Conservation (phyloP, 1,139 yeast species). For the Saccharomyces hybrid region DNA sequence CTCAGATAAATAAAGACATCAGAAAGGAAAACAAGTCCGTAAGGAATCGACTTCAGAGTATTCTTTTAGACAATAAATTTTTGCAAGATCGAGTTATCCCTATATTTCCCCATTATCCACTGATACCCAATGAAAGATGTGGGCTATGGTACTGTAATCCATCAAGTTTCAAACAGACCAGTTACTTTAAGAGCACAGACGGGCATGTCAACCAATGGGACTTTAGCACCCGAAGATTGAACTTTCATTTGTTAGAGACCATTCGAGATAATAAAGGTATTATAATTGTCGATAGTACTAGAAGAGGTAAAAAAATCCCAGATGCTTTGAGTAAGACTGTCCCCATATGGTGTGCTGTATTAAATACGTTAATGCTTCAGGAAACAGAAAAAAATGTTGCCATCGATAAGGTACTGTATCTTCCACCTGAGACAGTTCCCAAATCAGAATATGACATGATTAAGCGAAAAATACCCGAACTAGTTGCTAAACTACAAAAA, state of each 20-base stretch:
- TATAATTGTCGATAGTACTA: constrained; percentile 73
- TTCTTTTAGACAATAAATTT: constrained; percentile 50
- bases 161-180: constrained; percentile 36
- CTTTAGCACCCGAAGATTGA: constrained; percentile 65
- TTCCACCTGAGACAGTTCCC: constrained; percentile 53
- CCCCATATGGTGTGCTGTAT: constrained; percentile 87
- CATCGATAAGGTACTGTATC: constrained; percentile 33
- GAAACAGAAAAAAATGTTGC: constrained; percentile 4
- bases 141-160: constrained; percentile 78
- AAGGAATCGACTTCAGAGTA: constrained; percentile 63
- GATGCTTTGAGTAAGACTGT: constrained; percentile 81
- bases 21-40: constrained; percentile 50
- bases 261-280: constrained; percentile 41
- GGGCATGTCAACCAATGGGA: constrained; percentile 81
- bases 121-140: constrained; percentile 75
- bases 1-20: constrained; percentile 29
- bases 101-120: constrained; percentile 35
- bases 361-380: constrained; percentile 45
- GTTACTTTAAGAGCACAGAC: constrained; percentile 85
- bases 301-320: constrained; percentile 78
- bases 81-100: constrained; percentile 32
- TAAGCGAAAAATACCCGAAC: constrained; percentile 39
- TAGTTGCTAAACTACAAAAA: constrained; percentile 41
- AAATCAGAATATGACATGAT: constrained; percentile 53
- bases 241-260: constrained; percentile 56